phyloP scores from a whole-genome alignment of 768 basidiomycete species.

The Peribolospora kevripleyi region DNA sequence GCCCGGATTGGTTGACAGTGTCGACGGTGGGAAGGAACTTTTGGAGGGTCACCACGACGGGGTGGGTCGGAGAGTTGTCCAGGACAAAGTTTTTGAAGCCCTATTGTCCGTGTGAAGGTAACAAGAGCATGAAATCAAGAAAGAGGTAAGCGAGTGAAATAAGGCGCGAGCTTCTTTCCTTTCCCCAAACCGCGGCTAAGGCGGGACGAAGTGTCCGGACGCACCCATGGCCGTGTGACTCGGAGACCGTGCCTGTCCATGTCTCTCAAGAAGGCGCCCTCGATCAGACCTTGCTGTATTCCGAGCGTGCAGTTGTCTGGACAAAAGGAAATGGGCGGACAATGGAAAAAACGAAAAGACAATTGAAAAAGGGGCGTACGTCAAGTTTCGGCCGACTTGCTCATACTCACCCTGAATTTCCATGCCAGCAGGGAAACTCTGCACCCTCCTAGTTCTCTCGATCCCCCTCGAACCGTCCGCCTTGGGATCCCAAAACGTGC shows the following conservation, averaged over 20 bases:
- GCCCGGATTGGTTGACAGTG: no score
- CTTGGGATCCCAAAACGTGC: slow-evolving; percentile 8
- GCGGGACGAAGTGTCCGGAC: no score
- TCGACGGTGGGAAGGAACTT: no score
- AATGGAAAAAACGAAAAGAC: no score
- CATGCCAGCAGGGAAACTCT: slow-evolving; percentile 7
- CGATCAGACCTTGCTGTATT: slow-evolving; percentile 8
- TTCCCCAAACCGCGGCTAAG: no score
- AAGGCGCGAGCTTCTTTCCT: no score
- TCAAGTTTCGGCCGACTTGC: no score
- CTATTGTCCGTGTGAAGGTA: no score
- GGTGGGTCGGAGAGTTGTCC: slow-evolving; percentile 1
- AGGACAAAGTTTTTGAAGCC: slow-evolving; percentile 7
- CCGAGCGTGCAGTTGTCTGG: neutral
- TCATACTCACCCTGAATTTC: slow-evolving; percentile 7
- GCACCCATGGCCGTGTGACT: slow-evolving; percentile 4
- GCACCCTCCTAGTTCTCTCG: slow-evolving; percentile 5
- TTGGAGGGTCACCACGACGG: neutral
- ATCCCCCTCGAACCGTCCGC: slow-evolving; percentile 3
- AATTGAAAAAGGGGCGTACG: no score
- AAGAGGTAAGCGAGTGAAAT: no score
- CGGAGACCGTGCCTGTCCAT: slow-evolving; percentile 7
- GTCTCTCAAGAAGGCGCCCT: slow-evolving; percentile 8
- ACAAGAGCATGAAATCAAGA: no score
- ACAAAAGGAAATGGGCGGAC: no score